These are phyloP conservation scores for Yamadazyma philogaea DNA, from an alignment of 805 yeast species.

Conservation along the genomic window DNA sequence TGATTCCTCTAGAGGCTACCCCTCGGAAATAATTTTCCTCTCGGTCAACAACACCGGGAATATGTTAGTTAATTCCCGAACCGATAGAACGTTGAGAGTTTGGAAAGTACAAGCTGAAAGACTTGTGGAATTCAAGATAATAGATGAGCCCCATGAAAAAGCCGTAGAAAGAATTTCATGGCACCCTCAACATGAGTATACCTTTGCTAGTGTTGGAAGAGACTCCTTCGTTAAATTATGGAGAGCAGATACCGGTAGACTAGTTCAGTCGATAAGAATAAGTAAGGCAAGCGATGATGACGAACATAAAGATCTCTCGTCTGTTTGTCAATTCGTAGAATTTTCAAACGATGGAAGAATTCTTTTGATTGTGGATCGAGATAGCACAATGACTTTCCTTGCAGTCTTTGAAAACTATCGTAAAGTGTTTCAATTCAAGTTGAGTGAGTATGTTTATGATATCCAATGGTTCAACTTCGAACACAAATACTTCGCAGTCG, in stretches of 20 bases:
- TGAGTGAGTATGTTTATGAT: constrained; percentile 34
- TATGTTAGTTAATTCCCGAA: constrained; percentile 39
- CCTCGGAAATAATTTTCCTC: constrained; percentile 33
- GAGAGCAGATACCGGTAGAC: constrained; percentile 37
- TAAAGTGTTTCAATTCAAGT: constrained; percentile 20
- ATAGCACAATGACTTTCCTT: constrained; percentile 34
- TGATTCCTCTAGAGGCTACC: constrained; percentile 7
- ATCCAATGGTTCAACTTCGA: constrained; percentile 46
- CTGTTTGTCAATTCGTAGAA: constrained; percentile 20
- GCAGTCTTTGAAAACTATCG: constrained; percentile 30
- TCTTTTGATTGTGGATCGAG: constrained; percentile 43
- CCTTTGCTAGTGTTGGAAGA: constrained; percentile 48
- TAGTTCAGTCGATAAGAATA: constrained; percentile 29
- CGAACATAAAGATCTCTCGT: constrained; percentile 1
- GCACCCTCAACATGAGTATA: constrained; percentile 46
- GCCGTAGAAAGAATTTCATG: constrained; percentile 44
- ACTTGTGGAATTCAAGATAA: constrained; percentile 34
- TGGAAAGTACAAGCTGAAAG: constrained; percentile 32
- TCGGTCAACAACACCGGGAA: constrained; percentile 43
- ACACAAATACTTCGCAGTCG: constrained; percentile 31
- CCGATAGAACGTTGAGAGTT: constrained; percentile 41
- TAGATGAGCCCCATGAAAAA: constrained; percentile 40
- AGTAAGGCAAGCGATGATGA: constrained; percentile 14
- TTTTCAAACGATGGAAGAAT: constrained; percentile 48
- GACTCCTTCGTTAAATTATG: constrained; percentile 48